Base-by-base conservation (phyloP, 1,284 basidiomycete species). In the Xerocomus minutiporus region DNA sequence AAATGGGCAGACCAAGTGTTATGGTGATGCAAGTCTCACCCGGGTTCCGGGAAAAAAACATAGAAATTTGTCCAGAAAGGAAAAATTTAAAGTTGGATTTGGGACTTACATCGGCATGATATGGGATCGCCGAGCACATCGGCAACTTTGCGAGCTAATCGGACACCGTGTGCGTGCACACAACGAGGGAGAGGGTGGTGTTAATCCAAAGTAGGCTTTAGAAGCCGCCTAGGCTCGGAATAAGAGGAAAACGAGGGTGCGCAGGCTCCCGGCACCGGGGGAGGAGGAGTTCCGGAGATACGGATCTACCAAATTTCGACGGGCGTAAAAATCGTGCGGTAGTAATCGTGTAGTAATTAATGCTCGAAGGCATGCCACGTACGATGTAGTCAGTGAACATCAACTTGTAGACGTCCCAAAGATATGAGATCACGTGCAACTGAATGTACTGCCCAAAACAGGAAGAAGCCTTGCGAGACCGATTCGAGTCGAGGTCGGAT, bases 101-200 rank as follows among this genome's bases (percentile, higher is more conserved):
- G 43, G 31, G 13, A 45, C 35, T 26, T 25, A 34, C 44, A 13
- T 53, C 64, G 64, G 47, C 45, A 52, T 8, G 35, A 8, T 4
- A 8, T 11, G 20, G 28, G 25, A 43, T 48, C 57, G 45, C 60
- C 51, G 58, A 39, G 5, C 23, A 2, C 34, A 20, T 56, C 61
- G 54, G 60, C 5, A 5, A 39, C 17, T 28, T 46, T 12, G 12
- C 32, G 32, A 15, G 42, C 20, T 6, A 42, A 48, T 26, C 44
- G 3, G 44, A 36, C 8, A 36, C 0, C 26, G 28, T 48, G 45
- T 52, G 59, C 31, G n/a, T 25, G 28, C 12, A 46, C 3, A 5
- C 8, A 41, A 36, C 11, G 31, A 32, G 38, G 41, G 29, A 36
- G 29, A 31, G 26, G 25, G 29, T 40, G 35, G 35, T 34, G 31